Conservation (phyloP, 2,329 filamentous ascomycete species). For the Blastomyces emzantsi region DNA sequence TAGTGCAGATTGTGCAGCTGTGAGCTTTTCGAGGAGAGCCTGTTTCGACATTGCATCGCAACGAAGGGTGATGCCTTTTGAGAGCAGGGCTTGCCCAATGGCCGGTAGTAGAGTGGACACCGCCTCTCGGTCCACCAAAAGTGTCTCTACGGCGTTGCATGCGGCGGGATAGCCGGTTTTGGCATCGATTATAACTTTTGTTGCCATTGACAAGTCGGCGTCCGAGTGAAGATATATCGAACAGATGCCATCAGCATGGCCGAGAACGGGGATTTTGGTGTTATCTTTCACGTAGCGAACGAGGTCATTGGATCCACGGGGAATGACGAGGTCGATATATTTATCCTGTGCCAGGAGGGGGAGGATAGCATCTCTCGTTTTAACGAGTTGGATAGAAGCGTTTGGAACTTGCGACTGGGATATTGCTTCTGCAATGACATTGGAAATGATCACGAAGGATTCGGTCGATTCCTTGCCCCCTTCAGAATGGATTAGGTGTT, state of each 20-base stretch:
- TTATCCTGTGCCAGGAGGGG: slow-evolving; percentile 77
- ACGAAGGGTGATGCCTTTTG: slow-evolving; percentile 69
- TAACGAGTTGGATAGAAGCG: slow-evolving; percentile 84
- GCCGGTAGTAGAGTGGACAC: slow-evolving; percentile 58
- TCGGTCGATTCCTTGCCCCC: slow-evolving; percentile 90
- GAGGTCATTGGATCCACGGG: slow-evolving; percentile 80
- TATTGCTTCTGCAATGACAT: slow-evolving; percentile 71
- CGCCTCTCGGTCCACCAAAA: slow-evolving; percentile 69
- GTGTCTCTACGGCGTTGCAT: slow-evolving; percentile 88
- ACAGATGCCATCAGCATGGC: slow-evolving; percentile 92
- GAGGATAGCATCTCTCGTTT: slow-evolving; percentile 81
- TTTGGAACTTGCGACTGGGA: slow-evolving; percentile 66
- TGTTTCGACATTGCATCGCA: slow-evolving; percentile 65
- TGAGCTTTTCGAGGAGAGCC: slow-evolving; percentile 46
- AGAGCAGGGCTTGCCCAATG: slow-evolving; percentile 64
- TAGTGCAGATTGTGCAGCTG: slow-evolving; percentile 35
- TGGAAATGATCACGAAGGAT: slow-evolving; percentile 87
- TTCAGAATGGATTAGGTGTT: slow-evolving; percentile 24
- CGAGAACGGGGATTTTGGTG: slow-evolving; percentile 90
- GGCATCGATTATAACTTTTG: slow-evolving; percentile 73
- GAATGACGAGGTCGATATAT: slow-evolving; percentile 91
- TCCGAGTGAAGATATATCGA: slow-evolving; percentile 73
- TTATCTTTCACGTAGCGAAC: slow-evolving; percentile 82
- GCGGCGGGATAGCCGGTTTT: slow-evolving; percentile 93
- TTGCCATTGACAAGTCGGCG: slow-evolving; percentile 62